Evolutionary conservation across 2,329 filamentous ascomycete genomes (phyloP).

Genomic region (Pseudogymnoascus sp.): DNA sequence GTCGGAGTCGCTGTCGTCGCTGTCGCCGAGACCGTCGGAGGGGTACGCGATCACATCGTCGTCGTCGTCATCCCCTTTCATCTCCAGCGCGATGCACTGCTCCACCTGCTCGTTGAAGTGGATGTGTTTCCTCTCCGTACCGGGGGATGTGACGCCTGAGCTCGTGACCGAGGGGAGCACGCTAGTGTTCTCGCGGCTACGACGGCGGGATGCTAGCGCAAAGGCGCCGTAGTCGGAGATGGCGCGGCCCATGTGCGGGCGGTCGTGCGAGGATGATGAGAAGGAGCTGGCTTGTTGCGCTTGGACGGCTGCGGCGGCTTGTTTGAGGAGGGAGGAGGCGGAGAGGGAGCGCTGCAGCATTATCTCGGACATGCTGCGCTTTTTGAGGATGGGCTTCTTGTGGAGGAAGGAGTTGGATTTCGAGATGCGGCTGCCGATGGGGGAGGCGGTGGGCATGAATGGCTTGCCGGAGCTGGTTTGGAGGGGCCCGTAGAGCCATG

Average conservation of each 20-base stretch:
- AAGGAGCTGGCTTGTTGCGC: conserved; percentile 42
- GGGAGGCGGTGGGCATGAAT: conserved; percentile 38
- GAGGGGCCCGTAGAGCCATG: conserved; percentile 91
- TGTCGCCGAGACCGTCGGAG: conserved; percentile 33
- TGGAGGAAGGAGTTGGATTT: conserved; percentile 53
- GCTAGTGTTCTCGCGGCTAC: conserved; percentile 57
- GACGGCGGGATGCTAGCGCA: conserved; percentile 53
- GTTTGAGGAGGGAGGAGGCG: conserved; percentile 76
- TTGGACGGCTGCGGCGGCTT: conserved; percentile 40
- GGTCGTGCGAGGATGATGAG: not conserved
- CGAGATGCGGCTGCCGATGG: conserved; percentile 46
- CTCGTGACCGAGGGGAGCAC: conserved; percentile 57
- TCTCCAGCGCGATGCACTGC: conserved; percentile 89
- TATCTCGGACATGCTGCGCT: conserved; percentile 90
- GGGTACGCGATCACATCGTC: conserved; percentile 42
- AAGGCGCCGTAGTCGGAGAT: conserved; percentile 63
- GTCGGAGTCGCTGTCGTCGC: conserved; percentile 49
- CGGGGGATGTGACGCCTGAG: conserved; percentile 57
- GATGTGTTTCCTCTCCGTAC: conserved; percentile 75
- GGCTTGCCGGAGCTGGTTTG: conserved; percentile 61
- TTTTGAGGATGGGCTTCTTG: conserved; percentile 80
- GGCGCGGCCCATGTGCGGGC: conserved; percentile 52
- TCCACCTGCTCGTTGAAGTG: conserved; percentile 95
- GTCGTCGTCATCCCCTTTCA: conserved; percentile 66
- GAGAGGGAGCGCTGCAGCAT: conserved; percentile 88